Evolutionary conservation across 2,329 filamentous ascomycete genomes (phyloP), one percentile per base, ranked within the genome.

Genomic region (Penicillium psychrosexuale): DNA sequence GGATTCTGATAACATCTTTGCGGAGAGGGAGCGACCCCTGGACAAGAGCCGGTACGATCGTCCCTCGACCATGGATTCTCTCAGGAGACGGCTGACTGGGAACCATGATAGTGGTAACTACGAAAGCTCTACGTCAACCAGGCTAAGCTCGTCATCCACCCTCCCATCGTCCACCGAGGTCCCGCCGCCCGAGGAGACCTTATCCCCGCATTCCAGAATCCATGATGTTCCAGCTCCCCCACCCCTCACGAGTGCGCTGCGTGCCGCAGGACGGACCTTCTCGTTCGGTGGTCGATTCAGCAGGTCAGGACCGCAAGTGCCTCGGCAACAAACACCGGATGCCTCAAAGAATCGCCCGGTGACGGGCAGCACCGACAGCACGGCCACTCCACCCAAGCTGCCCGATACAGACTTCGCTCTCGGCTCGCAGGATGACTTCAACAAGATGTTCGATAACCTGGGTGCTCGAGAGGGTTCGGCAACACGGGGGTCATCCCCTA

Each of bases 91-190:
- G 60, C 63, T 70, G 59, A 71, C 65, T 31, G 51, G 66, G 55
- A 63, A 63, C 65, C 80, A 74, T 63, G 75, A 74, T 54, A 82
- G 79, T 66, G 78, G 76, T 60, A 80, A 78, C 40, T 71, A 77
- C 58, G 76, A 78, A 57, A 75, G 73, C 60, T 76, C 75, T 39
- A 74, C 77, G 31, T 82, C 80, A 38, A 77, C 77, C 40, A 78
- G 80, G 43, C 75, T 79, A 59, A 83, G 80, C 67, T 82, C 79
- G 30, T 79, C 81, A 7, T 82, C 81, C 8, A 82, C 80, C 8
- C 71, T 81, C 37, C 81, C 81, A 36, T 82, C 80, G 19, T 82
- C 80, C n/a, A 72, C 80, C 12, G 81, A 83, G 58, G 65, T 72
- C 8, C 69, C 69, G 11, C 64, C 72, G 42, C 72, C 76, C 57